Evolutionary conservation across 176 grass and related monocot species (phyloP), one percentile per base, ranked within the genome.

Genomic region (Themeda triandra): DNA sequence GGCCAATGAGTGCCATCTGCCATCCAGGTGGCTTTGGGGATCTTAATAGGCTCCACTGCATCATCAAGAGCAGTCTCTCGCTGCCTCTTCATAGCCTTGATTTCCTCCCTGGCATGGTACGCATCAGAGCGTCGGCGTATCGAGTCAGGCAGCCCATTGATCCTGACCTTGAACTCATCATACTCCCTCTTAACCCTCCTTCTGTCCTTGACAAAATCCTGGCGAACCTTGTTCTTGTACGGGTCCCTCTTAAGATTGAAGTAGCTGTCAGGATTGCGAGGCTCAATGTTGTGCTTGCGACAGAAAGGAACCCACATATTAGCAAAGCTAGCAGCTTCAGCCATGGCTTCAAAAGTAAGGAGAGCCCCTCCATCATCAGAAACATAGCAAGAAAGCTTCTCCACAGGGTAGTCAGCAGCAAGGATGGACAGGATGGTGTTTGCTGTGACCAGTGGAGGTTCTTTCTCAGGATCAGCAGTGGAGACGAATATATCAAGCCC

Each of bases 271-370:
- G 93, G 96, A 56, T 96, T 96, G 65, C 96, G 89, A 73, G 96
- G 96, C 78, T 99, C 96, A 13, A 99, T 92, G 28, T 35, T 63
- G 41, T 99, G 96, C 76, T 99, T 99, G 73, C 93, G 92, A 23
- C 96, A 99, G 48, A 99, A 99, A 3, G 96, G 96, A 35, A 94
- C 93, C 96, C 96, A 99, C 65, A 99, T 86, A 49, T 99, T 96
- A 40, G 96, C 93, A 62, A 92, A 99, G 89, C 96, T 99, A 35
- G 93, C 96, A 70, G 96, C 96, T 75, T 99, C 96, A 49, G 96
- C 96, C 96, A 99, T 99, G 18, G 96, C 96, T 78, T 99, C 96
- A 76, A 99, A 99, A 36, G 96, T 99, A 42, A 96, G 82, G 15
- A 99, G 91, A 44, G 96, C 91, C 2, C 96, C 93, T 63, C 96